Evolutionary conservation across 2,329 filamentous ascomycete species (phyloP), one percentile per base, ranked within the genome.

Genomic region (Cadophora luteo-olivacea): DNA sequence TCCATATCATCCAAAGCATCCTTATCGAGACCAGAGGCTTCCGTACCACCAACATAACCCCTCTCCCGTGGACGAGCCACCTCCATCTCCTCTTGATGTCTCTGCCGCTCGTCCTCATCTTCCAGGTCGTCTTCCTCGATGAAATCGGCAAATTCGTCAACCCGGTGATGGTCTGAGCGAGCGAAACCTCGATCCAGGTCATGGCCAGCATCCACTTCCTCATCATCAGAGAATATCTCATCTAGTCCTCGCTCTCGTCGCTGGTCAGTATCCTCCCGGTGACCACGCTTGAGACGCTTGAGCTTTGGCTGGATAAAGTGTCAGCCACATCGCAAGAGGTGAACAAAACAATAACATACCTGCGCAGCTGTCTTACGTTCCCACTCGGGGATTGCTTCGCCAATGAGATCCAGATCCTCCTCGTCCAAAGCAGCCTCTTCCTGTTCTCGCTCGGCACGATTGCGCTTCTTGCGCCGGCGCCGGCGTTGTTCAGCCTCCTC

Each of bases 81-180:
- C 78, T 97, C 94, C 74, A 92, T 86, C 77, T 98, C 94, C 78
- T 97, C 94, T 71, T 90, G 87, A 74, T 93, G 88, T 68, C 88
- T 89, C 66, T 91, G 88, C 22, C 88, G 85, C 75, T 93, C 92
- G 69, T 92, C 90, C 71, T 97, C 93, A 73, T 97, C 93, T 61
- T 93, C 92, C 61, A 94, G 92, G 70, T 93, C 94, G 75, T 98
- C 96, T 75, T 97, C 94, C 78, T 98, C 95, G 77, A 99, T 99
- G 80, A 99, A 99, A 78, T 95, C 94, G 69, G 93, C 93, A 79
- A 97, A 93, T 76, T 97, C 93, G 79, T 97, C 92, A 58, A 87
- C 87, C 70, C 85, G 84, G 68, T 91, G 86, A 68, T 83, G 86
- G 68, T 84, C 81, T 24, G 75, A 74, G 38, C 80, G 78, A 57